Evolutionary conservation across 306 rosid genomes (phyloP).

Genomic region (Fragaria nilgerrensis): DNA sequence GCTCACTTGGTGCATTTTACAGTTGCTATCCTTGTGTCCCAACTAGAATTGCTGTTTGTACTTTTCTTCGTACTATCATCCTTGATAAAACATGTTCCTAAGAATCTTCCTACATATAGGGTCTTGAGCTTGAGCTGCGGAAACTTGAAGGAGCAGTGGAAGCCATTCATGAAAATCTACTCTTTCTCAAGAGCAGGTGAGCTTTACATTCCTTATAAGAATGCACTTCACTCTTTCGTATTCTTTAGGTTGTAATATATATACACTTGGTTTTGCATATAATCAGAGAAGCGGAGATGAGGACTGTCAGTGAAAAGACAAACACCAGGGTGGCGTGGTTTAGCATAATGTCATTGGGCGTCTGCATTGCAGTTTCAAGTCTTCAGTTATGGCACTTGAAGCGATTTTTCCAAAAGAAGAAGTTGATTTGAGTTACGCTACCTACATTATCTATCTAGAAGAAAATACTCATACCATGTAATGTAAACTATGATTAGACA

Average conservation of each 20-base stretch:
- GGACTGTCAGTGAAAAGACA: constrained; percentile 75
- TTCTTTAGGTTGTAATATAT: not conserved
- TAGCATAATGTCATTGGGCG: constrained; percentile 67
- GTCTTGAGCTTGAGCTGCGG: constrained; percentile 85
- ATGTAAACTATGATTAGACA: constrained; percentile 11
- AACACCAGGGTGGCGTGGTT: constrained; percentile 77
- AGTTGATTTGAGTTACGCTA: constrained; percentile 54
- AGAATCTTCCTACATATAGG: constrained; percentile 36
- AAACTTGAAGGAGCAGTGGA: constrained; percentile 91
- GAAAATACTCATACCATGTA: constrained; percentile 8
- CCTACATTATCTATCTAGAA: constrained; percentile 25
- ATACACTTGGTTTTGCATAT: not conserved
- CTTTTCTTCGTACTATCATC: not conserved
- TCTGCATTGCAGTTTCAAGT: constrained; percentile 72
- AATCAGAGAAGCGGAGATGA: constrained; percentile 82
- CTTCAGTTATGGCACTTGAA: constrained; percentile 82
- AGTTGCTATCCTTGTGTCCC: not conserved
- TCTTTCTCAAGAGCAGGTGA: constrained; percentile 77
- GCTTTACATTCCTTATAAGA: not conserved
- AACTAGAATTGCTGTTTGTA: not conserved
- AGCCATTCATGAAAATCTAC: constrained; percentile 82
- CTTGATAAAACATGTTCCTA: not conserved
- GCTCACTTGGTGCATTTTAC: not conserved
- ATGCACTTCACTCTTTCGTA: not conserved
- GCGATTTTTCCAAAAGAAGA: constrained; percentile 90